Evolutionary conservation across 306 rosid species (phyloP).

Genomic region (Sesbania bispinosa): DNA sequence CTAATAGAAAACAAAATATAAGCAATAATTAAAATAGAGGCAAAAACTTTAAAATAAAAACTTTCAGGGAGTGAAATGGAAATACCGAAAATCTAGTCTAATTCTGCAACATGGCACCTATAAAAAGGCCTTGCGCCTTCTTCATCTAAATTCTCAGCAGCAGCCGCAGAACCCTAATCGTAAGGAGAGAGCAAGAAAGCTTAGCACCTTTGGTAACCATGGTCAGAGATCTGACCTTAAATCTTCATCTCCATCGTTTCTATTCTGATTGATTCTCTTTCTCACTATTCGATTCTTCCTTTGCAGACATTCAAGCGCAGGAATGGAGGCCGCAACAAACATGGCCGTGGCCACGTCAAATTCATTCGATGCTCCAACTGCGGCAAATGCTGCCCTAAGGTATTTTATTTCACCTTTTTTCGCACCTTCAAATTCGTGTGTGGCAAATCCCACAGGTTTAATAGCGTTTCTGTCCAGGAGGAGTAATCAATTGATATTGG

Average conservation of each 20-base stretch:
- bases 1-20: too few species aligned
- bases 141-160: too few species aligned
- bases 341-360: slow-evolving; percentile 94
- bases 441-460: too few species aligned
- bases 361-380: slow-evolving; percentile 92
- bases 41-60: too few species aligned
- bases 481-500: too few species aligned
- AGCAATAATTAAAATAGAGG: too few species aligned
- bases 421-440: background rate
- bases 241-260: background rate
- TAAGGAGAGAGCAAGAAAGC: too few species aligned
- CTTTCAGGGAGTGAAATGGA: too few species aligned
- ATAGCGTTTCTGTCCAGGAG: too few species aligned
- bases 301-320: slow-evolving; percentile 91
- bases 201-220: slow-evolving; percentile 11
- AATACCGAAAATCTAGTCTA: too few species aligned
- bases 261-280: background rate
- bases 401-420: background rate
- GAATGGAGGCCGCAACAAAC: slow-evolving; percentile 95
- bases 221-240: slow-evolving; percentile 15
- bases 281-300: background rate
- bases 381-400: slow-evolving; percentile 98
- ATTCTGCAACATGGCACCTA: too few species aligned
- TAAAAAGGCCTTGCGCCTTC: too few species aligned
- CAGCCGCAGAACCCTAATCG: background rate